These are phyloP conservation scores for Aureobasidium sp. DNA, from an alignment of 2,329 filamentous ascomycete genomes.

Conservation along the genomic window DNA sequence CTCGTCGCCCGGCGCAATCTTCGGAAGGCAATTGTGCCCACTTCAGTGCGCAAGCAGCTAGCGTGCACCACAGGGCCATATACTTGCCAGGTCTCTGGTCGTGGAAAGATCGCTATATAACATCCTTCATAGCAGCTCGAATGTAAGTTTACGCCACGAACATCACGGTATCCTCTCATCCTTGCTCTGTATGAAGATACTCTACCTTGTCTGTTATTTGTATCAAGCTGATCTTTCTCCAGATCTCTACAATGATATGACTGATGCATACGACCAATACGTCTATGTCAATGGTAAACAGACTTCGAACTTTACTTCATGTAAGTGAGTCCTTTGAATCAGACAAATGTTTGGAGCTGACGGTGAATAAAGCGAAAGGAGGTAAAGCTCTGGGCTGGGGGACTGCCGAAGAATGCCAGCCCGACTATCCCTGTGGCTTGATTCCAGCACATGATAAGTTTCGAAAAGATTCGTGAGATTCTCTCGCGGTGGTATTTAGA, in stretches of 20 bases:
- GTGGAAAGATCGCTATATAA: too few relatives aligned
- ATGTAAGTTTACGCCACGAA: too few relatives aligned
- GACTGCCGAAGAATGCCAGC: background rate
- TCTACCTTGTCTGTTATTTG: background rate
- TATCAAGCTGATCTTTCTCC: background rate
- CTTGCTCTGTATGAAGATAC: too few relatives aligned
- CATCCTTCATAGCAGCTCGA: too few relatives aligned
- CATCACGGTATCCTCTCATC: too few relatives aligned
- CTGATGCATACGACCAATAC: slow-evolving; percentile 34
- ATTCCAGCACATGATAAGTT: slow-evolving; percentile 28
- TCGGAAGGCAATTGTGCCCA: too few relatives aligned
- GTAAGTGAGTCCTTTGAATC: slow-evolving; percentile 29
- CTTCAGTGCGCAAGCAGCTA: too few relatives aligned
- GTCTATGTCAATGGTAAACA: slow-evolving; percentile 31
- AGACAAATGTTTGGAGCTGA: slow-evolving; percentile 26
- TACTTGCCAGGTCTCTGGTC: too few relatives aligned
- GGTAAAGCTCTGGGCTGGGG: background rate
- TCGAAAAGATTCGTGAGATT: too few relatives aligned
- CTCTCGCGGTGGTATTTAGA: too few relatives aligned
- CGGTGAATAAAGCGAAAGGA: background rate
- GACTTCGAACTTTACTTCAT: slow-evolving; percentile 39
- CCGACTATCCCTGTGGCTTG: background rate
- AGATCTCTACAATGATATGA: slow-evolving; percentile 34
- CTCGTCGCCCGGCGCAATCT: too few relatives aligned
- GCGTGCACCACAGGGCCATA: too few relatives aligned